Conservation (phyloP, 208 protist genomes). For the Phytomonas francai region DNA sequence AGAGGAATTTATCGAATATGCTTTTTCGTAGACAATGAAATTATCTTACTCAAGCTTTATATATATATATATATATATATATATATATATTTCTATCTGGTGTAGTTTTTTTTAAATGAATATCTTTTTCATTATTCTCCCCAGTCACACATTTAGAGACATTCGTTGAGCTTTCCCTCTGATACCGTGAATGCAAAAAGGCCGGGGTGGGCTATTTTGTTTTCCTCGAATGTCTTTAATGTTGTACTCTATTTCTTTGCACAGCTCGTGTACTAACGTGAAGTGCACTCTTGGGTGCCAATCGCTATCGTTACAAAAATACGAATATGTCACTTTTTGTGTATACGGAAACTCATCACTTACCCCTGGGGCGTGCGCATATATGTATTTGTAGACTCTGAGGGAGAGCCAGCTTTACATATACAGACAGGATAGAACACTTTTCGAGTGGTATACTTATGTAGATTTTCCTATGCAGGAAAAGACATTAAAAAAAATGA, state of each 20-base stretch:
- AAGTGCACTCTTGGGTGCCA: neutral
- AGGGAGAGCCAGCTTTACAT: neutral
- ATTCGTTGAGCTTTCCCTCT: neutral
- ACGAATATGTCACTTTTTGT: neutral
- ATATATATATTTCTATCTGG: conserved; percentile 8
- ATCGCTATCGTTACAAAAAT: neutral
- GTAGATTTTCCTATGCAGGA: neutral
- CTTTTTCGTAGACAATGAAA: neutral
- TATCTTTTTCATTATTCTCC: neutral
- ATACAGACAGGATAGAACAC: neutral
- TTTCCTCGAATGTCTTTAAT: neutral
- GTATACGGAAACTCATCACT: neutral
- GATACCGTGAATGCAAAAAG: neutral
- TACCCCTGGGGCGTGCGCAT: neutral
- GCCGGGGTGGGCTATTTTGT: neutral
- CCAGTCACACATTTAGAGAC: neutral
- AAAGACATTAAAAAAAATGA: neutral
- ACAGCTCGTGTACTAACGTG: neutral
- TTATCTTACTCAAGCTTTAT: neutral
- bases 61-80: conserved; percentile 9
- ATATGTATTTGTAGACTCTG: neutral
- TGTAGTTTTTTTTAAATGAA: conserved; percentile 8
- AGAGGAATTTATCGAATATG: neutral
- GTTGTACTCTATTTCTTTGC: neutral
- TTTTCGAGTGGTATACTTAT: neutral